Evolutionary conservation across 257 asterid species (phyloP).

Genomic region (Cinchona pubescens): DNA sequence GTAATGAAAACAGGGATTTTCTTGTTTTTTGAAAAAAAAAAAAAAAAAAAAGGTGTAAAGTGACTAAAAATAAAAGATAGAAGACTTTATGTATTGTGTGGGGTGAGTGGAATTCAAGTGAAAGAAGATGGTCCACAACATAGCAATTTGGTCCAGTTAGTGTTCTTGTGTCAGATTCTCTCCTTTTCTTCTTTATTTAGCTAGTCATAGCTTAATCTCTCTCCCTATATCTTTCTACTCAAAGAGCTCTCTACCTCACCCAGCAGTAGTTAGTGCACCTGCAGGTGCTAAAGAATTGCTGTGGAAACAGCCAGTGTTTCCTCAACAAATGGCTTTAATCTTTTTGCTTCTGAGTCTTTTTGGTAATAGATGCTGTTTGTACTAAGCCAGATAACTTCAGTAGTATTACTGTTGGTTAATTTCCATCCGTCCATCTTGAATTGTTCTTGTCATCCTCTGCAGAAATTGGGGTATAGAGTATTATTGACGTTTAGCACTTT

Average conservation of each 20-base stretch:
- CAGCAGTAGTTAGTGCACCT: neutral
- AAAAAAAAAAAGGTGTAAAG: neutral
- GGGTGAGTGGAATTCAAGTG: slow-evolving; percentile 28
- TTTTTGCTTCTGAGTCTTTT: neutral
- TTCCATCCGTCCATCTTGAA: slow-evolving; percentile 23
- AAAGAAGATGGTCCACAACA: slow-evolving; percentile 36
- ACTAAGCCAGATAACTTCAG: neutral
- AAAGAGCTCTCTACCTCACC: neutral
- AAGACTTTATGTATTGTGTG: slow-evolving; percentile 9
- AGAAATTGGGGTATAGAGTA: neutral
- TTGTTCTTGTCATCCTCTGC: slow-evolving; percentile 7
- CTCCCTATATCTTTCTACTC: neutral
- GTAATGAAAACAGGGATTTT: too few species aligned
- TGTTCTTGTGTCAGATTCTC: slow-evolving; percentile 28
- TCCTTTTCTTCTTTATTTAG: slow-evolving; percentile 9
- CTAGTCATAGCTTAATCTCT: neutral
- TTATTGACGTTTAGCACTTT: slow-evolving; percentile 7
- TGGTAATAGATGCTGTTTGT: slow-evolving; percentile 1
- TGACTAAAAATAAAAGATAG: too few species aligned
- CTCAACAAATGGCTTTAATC: slow-evolving; percentile 12
- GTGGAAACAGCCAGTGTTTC: neutral
- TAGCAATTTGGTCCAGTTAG: slow-evolving; percentile 25
- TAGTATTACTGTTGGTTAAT: slow-evolving; percentile 8
- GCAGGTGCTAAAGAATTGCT: neutral
- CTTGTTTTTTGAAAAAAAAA: too few species aligned